Percentiles rank a stretch among this genome's conserved stretches.
Conservation (phyloP, 2,329 filamentous ascomycete genomes). For the Purpureocillium lavendulum region DNA sequence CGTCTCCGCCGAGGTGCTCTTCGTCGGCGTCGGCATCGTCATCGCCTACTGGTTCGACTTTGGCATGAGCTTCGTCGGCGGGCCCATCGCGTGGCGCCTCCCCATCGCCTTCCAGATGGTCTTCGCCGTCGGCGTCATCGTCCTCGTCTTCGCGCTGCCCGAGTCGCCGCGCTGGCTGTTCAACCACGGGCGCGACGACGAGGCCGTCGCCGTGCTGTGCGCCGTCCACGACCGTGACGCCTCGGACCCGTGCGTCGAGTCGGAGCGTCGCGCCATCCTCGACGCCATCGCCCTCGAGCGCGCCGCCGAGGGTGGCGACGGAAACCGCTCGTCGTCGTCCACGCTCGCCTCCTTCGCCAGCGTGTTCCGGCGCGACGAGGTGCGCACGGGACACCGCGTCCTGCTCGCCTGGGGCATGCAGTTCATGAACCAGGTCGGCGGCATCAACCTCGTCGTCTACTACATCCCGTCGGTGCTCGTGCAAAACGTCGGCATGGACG, state of each 20-base stretch:
- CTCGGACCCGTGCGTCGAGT: slow-evolving; percentile 21
- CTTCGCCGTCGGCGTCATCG: slow-evolving; percentile 21
- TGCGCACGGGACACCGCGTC: slow-evolving; percentile 33
- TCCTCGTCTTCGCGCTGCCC: slow-evolving; percentile 28
- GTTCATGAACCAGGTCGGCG: slow-evolving; percentile 40
- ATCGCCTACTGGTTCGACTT: slow-evolving; percentile 32
- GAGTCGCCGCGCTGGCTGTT: slow-evolving; percentile 33
- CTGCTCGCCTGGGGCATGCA: slow-evolving; percentile 38
- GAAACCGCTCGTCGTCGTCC: too few relatives aligned
- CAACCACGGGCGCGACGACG: slow-evolving; percentile 23
- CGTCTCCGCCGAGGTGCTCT: slow-evolving; percentile 37
- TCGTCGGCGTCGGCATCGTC: slow-evolving; percentile 29
- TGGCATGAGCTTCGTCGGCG: slow-evolving; percentile 21
- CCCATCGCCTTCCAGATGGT: slow-evolving; percentile 21
- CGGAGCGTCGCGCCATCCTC: slow-evolving; percentile 28
- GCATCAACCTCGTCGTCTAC: slow-evolving; percentile 37
- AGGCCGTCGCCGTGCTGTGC: slow-evolving; percentile 26
- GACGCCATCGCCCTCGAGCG: slow-evolving; percentile 32
- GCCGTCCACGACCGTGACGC: slow-evolving; percentile 30
- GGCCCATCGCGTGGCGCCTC: slow-evolving; percentile 15
- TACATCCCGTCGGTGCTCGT: slow-evolving; percentile 23
- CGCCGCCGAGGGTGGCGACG: slow-evolving; percentile 3
- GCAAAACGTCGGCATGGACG: slow-evolving; percentile 21
- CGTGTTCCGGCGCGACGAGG: slow-evolving; percentile 33
- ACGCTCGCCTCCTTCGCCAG: slow-evolving; percentile 23